Evolutionary conservation across 495 filamentous ascomycete genomes (phyloP).

Genomic region (Penicillium waksmanii): DNA sequence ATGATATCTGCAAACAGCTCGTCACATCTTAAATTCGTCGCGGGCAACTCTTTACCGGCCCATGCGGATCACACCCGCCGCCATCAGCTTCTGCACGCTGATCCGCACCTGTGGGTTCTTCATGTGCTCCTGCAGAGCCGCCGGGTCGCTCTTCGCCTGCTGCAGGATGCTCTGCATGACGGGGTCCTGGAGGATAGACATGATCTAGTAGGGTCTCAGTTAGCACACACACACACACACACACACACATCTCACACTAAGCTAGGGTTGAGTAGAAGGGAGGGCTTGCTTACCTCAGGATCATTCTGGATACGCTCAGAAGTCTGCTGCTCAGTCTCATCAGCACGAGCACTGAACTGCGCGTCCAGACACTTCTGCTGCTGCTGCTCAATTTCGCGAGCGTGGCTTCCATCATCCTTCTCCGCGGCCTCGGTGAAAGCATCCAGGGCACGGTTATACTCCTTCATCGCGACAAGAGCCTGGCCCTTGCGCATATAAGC

Average conservation of each 20-base stretch:
- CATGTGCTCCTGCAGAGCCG: conserved; percentile 94
- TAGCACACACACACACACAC: conserved; percentile 8
- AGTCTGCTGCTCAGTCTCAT: conserved; percentile 96
- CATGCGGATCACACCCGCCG: conserved; percentile 87
- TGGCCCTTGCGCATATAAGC: conserved; percentile 95
- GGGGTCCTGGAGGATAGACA: conserved; percentile 89
- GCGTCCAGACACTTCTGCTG: conserved; percentile 91
- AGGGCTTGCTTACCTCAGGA: conserved; percentile 71
- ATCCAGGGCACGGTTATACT: conserved; percentile 93
- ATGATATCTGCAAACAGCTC: conserved; percentile 24
- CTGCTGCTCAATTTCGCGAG: conserved; percentile 89
- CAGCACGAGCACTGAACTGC: conserved; percentile 86
- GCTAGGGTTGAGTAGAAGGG: not conserved
- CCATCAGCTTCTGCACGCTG: conserved; percentile 91
- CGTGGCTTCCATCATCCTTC: conserved; percentile 78
- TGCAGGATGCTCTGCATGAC: conserved; percentile 98
- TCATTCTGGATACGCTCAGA: conserved; percentile 89
- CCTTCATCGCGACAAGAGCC: conserved; percentile 92
- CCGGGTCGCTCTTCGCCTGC: conserved; percentile 92
- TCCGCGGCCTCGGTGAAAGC: conserved; percentile 79
- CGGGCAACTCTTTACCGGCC: conserved; percentile 51
- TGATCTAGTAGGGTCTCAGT: conserved; percentile 64
- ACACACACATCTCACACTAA: too few relatives aligned
- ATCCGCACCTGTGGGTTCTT: conserved; percentile 79
- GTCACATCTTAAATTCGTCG: conserved; percentile 30